Percentiles rank a stretch among this genome's conserved stretches.
These are phyloP conservation scores for Luffa acutangula DNA, from an alignment of 306 rosid genomes.

Conservation along the genomic window DNA sequence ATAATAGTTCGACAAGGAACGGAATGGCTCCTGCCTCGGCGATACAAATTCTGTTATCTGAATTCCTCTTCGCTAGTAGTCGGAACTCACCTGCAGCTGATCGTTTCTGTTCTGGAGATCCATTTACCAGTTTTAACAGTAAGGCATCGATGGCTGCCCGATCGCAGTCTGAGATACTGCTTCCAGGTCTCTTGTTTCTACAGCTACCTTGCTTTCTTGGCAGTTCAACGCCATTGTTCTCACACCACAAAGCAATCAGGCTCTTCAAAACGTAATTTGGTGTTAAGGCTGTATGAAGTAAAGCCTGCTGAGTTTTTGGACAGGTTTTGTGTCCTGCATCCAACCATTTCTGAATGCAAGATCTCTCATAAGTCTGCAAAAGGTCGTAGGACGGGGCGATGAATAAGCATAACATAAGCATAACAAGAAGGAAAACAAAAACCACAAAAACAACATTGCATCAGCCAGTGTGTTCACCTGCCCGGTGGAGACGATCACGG, in stretches of 20 bases:
- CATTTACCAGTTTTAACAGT: constrained; percentile 48
- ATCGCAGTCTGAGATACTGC: constrained; percentile 70
- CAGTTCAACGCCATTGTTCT: constrained; percentile 87
- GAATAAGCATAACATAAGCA: constrained; percentile 13
- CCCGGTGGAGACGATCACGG: constrained; percentile 92
- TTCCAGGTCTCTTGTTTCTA: constrained; percentile 55
- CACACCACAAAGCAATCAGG: constrained; percentile 90
- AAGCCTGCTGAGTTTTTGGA: constrained; percentile 89
- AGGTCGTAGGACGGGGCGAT: constrained; percentile 11
- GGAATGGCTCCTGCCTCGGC: constrained; percentile 99
- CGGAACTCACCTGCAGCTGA: constrained; percentile 97
- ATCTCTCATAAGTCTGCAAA: constrained; percentile 85
- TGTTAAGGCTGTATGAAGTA: constrained; percentile 80
- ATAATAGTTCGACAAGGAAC: constrained; percentile 70
- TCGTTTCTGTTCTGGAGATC: constrained; percentile 68
- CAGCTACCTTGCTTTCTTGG: constrained; percentile 69
- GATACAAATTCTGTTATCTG: constrained; percentile 84
- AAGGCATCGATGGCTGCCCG: constrained; percentile 46
- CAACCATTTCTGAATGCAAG: constrained; percentile 94
- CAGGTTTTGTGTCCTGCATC: constrained; percentile 95
- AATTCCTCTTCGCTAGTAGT: constrained; percentile 89
- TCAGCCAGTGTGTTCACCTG: constrained; percentile 35
- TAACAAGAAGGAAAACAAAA: not conserved
- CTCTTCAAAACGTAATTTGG: constrained; percentile 97
- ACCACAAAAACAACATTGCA: not conserved